Percentiles rank a stretch among this genome's conserved stretches.
phyloP scores from a whole-genome alignment of 345 rosid genomes.

The Cardamine chenopodiifolia region DNA sequence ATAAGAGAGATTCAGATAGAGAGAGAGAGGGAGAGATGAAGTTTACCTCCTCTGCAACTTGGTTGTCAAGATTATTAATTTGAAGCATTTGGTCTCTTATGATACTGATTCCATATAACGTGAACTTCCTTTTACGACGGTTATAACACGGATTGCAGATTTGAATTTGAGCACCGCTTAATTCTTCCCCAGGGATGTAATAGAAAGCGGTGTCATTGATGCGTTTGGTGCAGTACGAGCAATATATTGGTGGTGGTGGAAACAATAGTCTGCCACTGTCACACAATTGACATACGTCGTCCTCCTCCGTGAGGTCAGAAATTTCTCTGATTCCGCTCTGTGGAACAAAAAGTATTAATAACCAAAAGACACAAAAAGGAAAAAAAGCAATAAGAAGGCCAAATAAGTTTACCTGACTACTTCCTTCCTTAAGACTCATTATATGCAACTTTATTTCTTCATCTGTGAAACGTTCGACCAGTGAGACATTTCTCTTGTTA shows the following conservation, averaged over 20 bases:
- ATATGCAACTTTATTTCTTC: conserved; percentile 53
- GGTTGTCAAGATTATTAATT: conserved; percentile 46
- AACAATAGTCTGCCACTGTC: conserved; percentile 40
- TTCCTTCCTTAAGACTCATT: conserved; percentile 45
- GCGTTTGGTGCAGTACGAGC: conserved; percentile 47
- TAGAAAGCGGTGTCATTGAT: conserved; percentile 43
- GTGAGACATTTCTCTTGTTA: conserved; percentile 45
- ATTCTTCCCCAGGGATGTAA: conserved; percentile 46
- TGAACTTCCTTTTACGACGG: conserved; percentile 24
- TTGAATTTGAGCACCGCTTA: conserved; percentile 40
- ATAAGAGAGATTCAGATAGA: neutral
- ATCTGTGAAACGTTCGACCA: conserved; percentile 51
- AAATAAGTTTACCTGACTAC: conserved; percentile 40
- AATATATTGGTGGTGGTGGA: conserved; percentile 53
- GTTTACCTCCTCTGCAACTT: conserved; percentile 49
- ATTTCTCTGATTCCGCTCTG: conserved; percentile 27
- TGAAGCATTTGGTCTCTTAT: conserved; percentile 44
- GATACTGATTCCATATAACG: conserved; percentile 41
- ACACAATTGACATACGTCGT: conserved; percentile 55
- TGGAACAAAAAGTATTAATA: conserved; percentile 7
- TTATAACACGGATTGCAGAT: conserved; percentile 52
- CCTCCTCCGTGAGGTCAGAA: conserved; percentile 25
- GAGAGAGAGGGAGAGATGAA: conserved; percentile 1
- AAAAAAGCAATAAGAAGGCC: conserved; percentile 5
- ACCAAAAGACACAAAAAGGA: neutral